phyloP scores from a whole-genome alignment of 164 flowering plant species.

The Aristolochia californica region DNA sequence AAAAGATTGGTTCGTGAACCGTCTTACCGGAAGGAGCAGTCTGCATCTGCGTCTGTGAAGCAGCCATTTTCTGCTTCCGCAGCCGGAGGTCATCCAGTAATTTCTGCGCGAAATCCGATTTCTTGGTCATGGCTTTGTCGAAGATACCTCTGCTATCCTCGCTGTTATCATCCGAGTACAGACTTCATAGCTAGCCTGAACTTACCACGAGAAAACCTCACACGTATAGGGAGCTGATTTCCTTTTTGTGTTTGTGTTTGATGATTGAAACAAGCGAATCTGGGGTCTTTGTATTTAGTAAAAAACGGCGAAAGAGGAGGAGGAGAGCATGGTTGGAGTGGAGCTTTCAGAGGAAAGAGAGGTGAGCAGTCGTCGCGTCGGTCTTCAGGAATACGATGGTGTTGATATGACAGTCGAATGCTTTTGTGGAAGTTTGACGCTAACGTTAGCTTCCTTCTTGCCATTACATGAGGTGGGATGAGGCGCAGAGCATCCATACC shows the following conservation, averaged over 20 bases:
- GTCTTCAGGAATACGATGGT: background rate
- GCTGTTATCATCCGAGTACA: too few relatives aligned
- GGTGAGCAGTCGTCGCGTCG: constrained; percentile 29
- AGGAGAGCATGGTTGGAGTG: constrained; percentile 29
- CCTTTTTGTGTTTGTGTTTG: too few relatives aligned
- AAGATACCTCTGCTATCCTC: background rate
- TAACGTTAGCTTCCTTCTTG: constrained; percentile 32
- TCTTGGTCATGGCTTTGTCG: constrained; percentile 37
- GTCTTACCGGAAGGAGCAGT: background rate
- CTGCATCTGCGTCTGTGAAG: background rate
- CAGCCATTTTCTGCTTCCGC: constrained; percentile 63
- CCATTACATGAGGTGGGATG: constrained; percentile 1
- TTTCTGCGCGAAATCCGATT: constrained; percentile 81
- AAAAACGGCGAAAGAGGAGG: background rate
- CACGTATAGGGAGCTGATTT: too few relatives aligned
- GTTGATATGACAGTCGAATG: too few relatives aligned
- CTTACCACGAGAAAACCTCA: too few relatives aligned
- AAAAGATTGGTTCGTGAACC: too few relatives aligned
- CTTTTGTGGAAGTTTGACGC: constrained; percentile 37
- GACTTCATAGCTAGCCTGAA: too few relatives aligned
- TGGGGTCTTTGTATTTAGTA: too few relatives aligned
- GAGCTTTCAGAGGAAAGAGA: constrained; percentile 42
- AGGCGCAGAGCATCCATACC: background rate
- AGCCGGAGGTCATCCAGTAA: constrained; percentile 66
- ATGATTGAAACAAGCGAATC: too few relatives aligned